phyloP scores from a whole-genome alignment of 805 yeast species.

The Debaryomyces hansenii region DNA sequence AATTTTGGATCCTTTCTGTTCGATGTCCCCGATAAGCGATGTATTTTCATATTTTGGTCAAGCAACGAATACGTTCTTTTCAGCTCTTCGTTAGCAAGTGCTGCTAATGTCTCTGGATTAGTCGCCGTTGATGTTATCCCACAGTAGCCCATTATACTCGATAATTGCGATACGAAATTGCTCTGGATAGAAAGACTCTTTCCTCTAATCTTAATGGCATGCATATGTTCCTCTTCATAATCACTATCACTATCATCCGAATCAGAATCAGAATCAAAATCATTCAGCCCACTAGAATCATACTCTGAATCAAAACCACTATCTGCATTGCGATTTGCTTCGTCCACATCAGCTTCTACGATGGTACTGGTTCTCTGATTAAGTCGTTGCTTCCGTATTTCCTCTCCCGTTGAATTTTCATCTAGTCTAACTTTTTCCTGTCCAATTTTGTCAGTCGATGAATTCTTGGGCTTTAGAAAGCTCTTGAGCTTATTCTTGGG shows the following conservation, averaged over 20 bases:
- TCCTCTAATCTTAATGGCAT: conserved; percentile 20
- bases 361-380: conserved; percentile 27
- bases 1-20: conserved; percentile 14
- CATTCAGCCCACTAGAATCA: conserved; percentile 6
- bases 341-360: conserved; percentile 21
- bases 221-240: conserved; percentile 29
- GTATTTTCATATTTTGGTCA: conserved; percentile 19
- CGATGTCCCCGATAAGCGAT: conserved; percentile 21
- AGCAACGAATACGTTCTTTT: conserved; percentile 31
- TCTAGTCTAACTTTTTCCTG: not conserved
- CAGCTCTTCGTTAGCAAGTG: conserved; percentile 34
- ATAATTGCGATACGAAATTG: conserved; percentile 22
- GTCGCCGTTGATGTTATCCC: conserved; percentile 19
- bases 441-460: not conserved
- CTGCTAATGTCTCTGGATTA: conserved; percentile 14
- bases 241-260: conserved; percentile 11
- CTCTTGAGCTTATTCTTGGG: not conserved
- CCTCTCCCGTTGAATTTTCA: not conserved
- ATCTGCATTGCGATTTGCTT: conserved; percentile 11
- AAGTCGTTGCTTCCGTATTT: not conserved
- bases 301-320: conserved; percentile 8
- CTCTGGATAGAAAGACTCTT: conserved; percentile 6
- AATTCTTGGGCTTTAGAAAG: not conserved
- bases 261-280: conserved; percentile 6
- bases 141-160: conserved; percentile 36